These are phyloP conservation scores for Leishmania braziliensis DNA, from an alignment of 208 protist species.

Conservation along the genomic window DNA sequence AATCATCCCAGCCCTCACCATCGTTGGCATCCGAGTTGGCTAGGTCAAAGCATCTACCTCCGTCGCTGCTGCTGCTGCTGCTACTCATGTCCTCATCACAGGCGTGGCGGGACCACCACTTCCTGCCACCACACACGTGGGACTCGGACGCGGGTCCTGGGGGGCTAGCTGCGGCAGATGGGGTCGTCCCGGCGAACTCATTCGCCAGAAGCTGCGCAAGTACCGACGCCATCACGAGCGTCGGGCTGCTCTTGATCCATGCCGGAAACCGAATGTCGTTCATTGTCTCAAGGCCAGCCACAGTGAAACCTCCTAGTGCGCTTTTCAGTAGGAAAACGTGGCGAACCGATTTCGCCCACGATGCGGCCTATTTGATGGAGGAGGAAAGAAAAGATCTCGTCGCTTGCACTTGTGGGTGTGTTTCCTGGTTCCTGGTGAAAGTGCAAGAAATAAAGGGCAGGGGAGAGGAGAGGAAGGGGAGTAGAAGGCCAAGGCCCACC, in stretches of 20 bases:
- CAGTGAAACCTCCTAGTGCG: background rate
- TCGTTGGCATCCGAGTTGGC: background rate
- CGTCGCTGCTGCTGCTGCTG: slow-evolving; percentile 7
- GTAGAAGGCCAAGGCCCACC: background rate
- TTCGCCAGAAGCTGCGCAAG: slow-evolving; percentile 38
- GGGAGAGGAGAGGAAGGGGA: background rate
- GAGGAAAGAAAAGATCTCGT: background rate
- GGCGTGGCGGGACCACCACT: background rate
- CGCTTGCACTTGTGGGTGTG: background rate
- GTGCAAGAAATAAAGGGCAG: background rate
- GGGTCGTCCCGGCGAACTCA: background rate
- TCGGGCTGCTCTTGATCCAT: slow-evolving; percentile 67
- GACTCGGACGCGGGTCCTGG: background rate
- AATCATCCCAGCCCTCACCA: background rate
- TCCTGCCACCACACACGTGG: background rate
- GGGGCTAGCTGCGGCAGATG: slow-evolving; percentile 1
- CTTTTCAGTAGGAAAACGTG: background rate
- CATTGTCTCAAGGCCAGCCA: slow-evolving; percentile 33
- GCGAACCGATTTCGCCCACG: background rate
- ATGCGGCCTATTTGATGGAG: background rate
- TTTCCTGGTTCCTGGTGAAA: background rate
- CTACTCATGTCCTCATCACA: slow-evolving; percentile 3
- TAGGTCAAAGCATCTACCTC: background rate
- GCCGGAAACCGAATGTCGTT: slow-evolving; percentile 74
- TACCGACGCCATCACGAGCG: slow-evolving; percentile 57